phyloP scores from a whole-genome alignment of 2,329 filamentous ascomycete genomes.

The Fusarium tupiense region DNA sequence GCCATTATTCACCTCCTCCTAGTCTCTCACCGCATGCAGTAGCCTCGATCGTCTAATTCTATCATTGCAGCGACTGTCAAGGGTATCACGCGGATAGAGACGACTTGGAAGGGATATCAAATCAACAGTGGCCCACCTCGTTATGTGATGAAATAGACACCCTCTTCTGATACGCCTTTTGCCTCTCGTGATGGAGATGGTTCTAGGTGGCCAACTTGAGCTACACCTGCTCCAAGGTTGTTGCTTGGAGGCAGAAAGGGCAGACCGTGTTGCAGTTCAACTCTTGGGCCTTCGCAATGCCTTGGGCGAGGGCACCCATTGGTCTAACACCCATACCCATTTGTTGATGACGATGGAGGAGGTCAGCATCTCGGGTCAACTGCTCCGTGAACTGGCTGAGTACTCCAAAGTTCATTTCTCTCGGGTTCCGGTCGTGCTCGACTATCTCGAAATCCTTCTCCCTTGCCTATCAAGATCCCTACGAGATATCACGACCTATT shows the following conservation, averaged over 20 bases:
- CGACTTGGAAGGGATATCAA: background rate
- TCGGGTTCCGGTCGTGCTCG: conserved; percentile 61
- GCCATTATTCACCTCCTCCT: background rate
- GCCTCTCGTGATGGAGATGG: conserved; percentile 45
- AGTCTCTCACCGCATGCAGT: conserved; percentile 29
- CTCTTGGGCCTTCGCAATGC: conserved; percentile 60
- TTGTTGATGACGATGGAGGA: conserved; percentile 60
- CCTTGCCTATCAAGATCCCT: conserved; percentile 65
- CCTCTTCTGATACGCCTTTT: conserved; percentile 12
- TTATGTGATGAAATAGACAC: conserved; percentile 36
- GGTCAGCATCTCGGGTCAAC: conserved; percentile 54
- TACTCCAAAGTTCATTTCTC: conserved; percentile 61
- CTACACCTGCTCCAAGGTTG: conserved; percentile 61
- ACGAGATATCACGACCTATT: conserved; percentile 61
- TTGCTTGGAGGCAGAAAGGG: conserved; percentile 63
- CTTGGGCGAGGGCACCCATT: conserved; percentile 55
- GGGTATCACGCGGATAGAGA: background rate
- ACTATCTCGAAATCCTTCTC: conserved; percentile 66
- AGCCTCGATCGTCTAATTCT: conserved; percentile 25
- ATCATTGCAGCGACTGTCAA: conserved; percentile 6
- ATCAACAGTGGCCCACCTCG: conserved; percentile 9
- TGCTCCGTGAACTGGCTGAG: conserved; percentile 65
- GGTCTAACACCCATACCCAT: conserved; percentile 49
- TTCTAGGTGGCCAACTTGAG: conserved; percentile 43
- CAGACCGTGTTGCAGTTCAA: conserved; percentile 57